These are phyloP conservation scores for Fusarium hostae DNA, from an alignment of 2,329 filamentous ascomycete genomes.

Conservation along the genomic window DNA sequence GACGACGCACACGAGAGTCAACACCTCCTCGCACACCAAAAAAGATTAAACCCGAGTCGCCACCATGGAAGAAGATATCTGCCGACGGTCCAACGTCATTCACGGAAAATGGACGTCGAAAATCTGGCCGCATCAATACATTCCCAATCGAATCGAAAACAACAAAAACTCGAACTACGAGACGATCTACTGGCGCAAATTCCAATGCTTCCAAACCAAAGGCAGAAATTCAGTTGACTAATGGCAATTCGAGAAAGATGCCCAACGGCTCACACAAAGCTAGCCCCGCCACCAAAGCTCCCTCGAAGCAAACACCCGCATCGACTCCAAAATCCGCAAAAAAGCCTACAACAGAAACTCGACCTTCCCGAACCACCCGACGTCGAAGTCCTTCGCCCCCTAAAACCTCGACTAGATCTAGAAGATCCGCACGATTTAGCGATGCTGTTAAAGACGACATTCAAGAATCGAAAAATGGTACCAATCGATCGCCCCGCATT, in stretches of 20 bases:
- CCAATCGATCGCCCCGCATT: conserved; percentile 57
- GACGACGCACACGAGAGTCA: conserved; percentile 67
- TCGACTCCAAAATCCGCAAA: conserved; percentile 48
- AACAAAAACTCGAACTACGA: conserved; percentile 62
- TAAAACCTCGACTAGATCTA: conserved; percentile 56
- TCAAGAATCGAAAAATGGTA: conserved; percentile 35
- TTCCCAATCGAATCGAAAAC: conserved; percentile 65
- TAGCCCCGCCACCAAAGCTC: conserved; percentile 42
- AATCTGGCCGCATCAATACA: conserved; percentile 72
- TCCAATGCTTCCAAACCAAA: conserved; percentile 50
- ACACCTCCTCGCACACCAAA: conserved; percentile 54
- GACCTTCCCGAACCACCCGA: conserved; percentile 50
- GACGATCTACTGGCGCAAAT: conserved; percentile 53
- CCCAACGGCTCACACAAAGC: conserved; percentile 43
- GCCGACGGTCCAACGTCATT: conserved; percentile 91
- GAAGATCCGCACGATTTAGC: conserved; percentile 56
- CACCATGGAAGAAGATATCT: conserved; percentile 90
- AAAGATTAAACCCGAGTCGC: conserved; percentile 71
- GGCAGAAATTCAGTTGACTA: conserved; percentile 42
- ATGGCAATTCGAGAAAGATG: conserved; percentile 42
- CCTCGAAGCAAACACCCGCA: conserved; percentile 35
- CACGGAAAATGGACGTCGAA: conserved; percentile 75
- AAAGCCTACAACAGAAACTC: conserved; percentile 45
- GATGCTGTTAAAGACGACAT: conserved; percentile 41
- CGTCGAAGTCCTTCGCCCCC: conserved; percentile 55